These are phyloP conservation scores for Porogramme epimiltina DNA, from an alignment of 1,284 basidiomycete species.

Conservation along the genomic window DNA sequence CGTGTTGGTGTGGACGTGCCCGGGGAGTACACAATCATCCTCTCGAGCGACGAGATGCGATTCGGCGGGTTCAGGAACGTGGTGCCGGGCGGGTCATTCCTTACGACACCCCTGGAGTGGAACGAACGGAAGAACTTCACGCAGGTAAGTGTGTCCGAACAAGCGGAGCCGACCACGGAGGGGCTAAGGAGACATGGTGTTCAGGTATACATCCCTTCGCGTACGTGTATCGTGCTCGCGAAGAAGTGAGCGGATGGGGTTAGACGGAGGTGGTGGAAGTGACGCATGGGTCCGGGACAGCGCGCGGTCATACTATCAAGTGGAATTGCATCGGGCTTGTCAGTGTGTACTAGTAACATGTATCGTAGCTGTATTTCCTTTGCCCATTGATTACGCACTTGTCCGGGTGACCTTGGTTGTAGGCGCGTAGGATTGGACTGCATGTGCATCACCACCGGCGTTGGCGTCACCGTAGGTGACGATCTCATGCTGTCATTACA, in stretches of 20 bases:
- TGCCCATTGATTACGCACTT: too few relatives aligned
- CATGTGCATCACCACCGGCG: too few relatives aligned
- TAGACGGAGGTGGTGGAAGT: too few relatives aligned
- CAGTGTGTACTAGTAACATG: too few relatives aligned
- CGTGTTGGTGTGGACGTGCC: constrained; percentile 86
- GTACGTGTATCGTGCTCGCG: constrained; percentile 75
- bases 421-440: too few relatives aligned
- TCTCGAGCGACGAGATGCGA: constrained; percentile 84
- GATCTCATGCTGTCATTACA: too few relatives aligned
- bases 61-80: constrained; percentile 93
- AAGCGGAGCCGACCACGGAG: background rate
- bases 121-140: constrained; percentile 88
- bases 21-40: constrained; percentile 84
- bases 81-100: constrained; percentile 63
- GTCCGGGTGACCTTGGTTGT: too few relatives aligned
- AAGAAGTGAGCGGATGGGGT: constrained; percentile 32
- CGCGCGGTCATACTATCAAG: too few relatives aligned
- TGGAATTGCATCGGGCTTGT: too few relatives aligned
- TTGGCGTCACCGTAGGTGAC: too few relatives aligned
- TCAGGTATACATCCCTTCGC: constrained; percentile 79
- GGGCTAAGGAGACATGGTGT: constrained; percentile 11
- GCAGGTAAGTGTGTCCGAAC: constrained; percentile 57
- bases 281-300: too few relatives aligned
- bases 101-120: constrained; percentile 90
- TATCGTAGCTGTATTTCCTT: too few relatives aligned